A percentile compares a stretch with the other conserved stretches of the same genome.
Evolutionary conservation across 1,139 yeast genomes (phyloP).

Genomic region (Candida pseudocylindracea): DNA sequence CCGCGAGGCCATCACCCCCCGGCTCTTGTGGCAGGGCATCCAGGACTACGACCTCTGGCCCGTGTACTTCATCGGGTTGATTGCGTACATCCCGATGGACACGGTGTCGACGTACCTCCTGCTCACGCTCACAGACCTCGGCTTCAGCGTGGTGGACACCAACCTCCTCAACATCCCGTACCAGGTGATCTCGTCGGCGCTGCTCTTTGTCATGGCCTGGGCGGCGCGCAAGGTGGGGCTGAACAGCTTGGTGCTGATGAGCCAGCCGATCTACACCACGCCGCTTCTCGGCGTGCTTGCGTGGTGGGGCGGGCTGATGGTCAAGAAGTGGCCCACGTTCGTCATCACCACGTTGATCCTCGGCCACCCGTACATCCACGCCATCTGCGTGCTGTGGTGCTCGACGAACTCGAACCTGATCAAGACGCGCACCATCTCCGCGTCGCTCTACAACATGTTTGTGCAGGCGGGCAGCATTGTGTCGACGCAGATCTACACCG

Average conservation of each 20-base stretch:
- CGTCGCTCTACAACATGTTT: conserved; percentile 8
- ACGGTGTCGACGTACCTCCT: background rate
- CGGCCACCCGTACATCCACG: conserved; percentile 29
- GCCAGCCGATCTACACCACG: conserved; percentile 15
- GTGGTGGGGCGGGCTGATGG: conserved; percentile 27
- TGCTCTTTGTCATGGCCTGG: background rate
- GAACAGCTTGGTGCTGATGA: conserved; percentile 6
- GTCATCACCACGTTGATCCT: conserved; percentile 20
- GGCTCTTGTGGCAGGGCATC: background rate
- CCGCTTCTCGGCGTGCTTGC: conserved; percentile 19
- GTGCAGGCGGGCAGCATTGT: conserved; percentile 6
- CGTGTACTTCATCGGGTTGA: background rate
- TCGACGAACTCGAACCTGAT: conserved; percentile 7
- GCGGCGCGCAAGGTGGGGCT: background rate
- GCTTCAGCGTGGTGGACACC: background rate
- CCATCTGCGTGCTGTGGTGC: conserved; percentile 18
- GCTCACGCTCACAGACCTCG: background rate
- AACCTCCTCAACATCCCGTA: background rate
- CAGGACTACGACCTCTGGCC: background rate
- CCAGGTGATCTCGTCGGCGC: background rate
- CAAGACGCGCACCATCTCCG: conserved; percentile 7
- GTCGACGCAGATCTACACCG: conserved; percentile 2
- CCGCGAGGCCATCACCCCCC: background rate
- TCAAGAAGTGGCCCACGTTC: conserved; percentile 27
- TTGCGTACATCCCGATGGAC: background rate